Base-by-base conservation (phyloP, 1,284 basidiomycete genomes). In the Ustilago cynodontis region DNA sequence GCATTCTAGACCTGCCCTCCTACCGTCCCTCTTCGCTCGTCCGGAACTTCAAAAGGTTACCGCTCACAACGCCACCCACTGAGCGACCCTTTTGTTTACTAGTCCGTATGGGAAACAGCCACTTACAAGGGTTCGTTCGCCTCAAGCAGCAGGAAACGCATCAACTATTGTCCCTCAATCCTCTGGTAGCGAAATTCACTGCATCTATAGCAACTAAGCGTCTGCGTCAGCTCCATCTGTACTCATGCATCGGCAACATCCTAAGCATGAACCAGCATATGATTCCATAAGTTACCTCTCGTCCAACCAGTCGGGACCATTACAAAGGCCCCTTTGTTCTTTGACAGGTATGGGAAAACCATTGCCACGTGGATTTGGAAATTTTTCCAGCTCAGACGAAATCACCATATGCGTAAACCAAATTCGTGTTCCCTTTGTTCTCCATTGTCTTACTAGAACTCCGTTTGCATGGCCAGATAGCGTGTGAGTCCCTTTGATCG, bases 281-380 rank as follows among this genome's bases (percentile, higher is more conserved):
- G 35, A 37, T 33, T 33, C 31, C 11, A n/a, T n/a, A n/a, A n/a
- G n/a, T n/a, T n/a, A n/a, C n/a, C n/a, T n/a, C n/a, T n/a, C n/a
- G n/a, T n/a, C n/a, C n/a, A n/a, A n/a, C n/a, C n/a, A n/a, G n/a
- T n/a, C n/a, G n/a, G n/a, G n/a, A n/a, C n/a, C n/a, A n/a, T n/a
- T n/a, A 33, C 31, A 11, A 33, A 11, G 31, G 5, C 20, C 47
- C 47, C 47, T 49, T 49, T 49, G 47, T 49, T 49, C 26, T 16
- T 49, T 24, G 47, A 28, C 16, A 33, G 31, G 47, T 49, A n/a
- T 49, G 47, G 47, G 47, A 49, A 49, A 47, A 13, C 13, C 47
- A 26, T 28, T 28, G 26, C 47, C 47, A 49, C 47, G 47, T 49
- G 26, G 47, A 33, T n/a, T 22, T 20, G n/a, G 20, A 22, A 20